These are phyloP conservation scores for Fraxinus sp. DNA, from an alignment of 305 asterid genomes.

Conservation along the genomic window DNA sequence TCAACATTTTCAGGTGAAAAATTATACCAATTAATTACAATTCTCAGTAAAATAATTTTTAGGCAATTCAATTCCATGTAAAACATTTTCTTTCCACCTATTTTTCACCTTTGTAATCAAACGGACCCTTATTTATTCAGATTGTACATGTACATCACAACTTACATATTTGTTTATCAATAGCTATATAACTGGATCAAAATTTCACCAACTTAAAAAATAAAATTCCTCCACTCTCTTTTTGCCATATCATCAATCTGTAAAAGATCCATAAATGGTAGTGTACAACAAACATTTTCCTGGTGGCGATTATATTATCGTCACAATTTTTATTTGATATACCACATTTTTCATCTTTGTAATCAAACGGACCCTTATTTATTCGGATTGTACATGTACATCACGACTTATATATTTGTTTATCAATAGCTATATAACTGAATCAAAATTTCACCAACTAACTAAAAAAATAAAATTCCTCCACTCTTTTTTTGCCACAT, in stretches of 20 bases:
- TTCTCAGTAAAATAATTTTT: no score
- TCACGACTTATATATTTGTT: background rate
- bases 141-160: background rate
- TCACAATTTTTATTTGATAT: background rate
- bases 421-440: background rate
- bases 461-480: no score
- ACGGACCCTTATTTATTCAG: no score
- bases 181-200: no score
- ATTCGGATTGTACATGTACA: background rate
- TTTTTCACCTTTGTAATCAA: no score
- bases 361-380: no score
- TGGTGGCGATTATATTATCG: no score
- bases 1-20: no score
- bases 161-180: background rate
- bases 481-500: background rate
- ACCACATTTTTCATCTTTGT: background rate
- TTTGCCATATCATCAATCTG: background rate
- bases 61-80: no score
- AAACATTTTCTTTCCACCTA: no score
- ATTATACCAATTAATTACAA: no score
- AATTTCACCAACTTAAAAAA: background rate
- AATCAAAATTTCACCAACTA: background rate
- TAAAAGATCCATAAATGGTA: background rate
- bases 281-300: background rate
- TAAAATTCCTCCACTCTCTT: background rate